Base-by-base conservation (phyloP, 352 stramenopile genomes). In the Phytophthora parvispora region DNA sequence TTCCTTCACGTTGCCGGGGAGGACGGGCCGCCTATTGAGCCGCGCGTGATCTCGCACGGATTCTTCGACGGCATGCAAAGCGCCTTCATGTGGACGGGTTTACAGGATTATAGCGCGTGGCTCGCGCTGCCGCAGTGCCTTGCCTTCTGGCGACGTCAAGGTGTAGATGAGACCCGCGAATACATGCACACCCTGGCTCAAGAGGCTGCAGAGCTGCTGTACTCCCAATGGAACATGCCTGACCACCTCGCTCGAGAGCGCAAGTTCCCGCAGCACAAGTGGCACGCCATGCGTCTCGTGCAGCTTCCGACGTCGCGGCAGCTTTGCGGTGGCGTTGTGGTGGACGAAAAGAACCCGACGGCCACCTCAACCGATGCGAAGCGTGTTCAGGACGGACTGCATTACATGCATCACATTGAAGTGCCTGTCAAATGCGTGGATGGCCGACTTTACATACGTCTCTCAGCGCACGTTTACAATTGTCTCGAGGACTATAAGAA, bases 401-500 rank as follows among this genome's bases (percentile, higher is more conserved):
- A 98, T 73, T 63, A 80, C 20, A 25, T 52, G 18, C 74, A 95
- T 51, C 58, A 65, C 22, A 95, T 99, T 48, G 96, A 99, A 84
- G 93, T 97, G 43, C 96, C 96, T 10, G 84, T 99, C 34, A 99
- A 98, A 74, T 98, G 90, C 60, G 75, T 99, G 18, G 81, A 95
- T 31, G 89, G 83, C 0, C 67, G 73, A 25, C 73, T 99, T 2
- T 98, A 95, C 79, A 86, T 97, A 25, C 85, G 96, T 47, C 71
- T 99, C 22, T 98, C 92, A 4, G 90, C 84, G 32, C 94, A 98
- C 67, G 69, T 99, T 48, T 99, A 99, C 80, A 99, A 99, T 66
- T 77, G 74, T 15, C 57, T 91, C 0, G 74, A 75, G 6, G 89
- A 99, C 32, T 99, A 95, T 60, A 77, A 93, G 8, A 76, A 58